Percentiles rank a stretch among this genome's conserved stretches.
Evolutionary conservation across 2,329 filamentous ascomycete species (phyloP).

Genomic region (Diplodia scrobiculata): DNA sequence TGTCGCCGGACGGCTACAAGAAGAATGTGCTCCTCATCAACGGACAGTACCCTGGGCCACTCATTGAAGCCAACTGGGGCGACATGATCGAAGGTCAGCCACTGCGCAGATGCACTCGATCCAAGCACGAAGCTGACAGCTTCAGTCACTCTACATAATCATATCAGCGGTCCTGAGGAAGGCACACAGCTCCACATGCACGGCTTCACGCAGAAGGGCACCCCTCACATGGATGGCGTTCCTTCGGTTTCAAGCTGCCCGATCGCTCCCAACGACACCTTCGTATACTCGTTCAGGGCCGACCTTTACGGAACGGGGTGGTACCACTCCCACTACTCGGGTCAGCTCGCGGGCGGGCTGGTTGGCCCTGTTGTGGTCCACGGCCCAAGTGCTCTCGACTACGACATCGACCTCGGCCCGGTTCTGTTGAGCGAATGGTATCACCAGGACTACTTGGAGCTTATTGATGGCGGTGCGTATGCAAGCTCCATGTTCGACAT

Average conservation of each 20-base stretch:
- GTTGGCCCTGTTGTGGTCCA: slow-evolving; percentile 38
- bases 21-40: slow-evolving; percentile 39
- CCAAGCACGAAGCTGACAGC: slow-evolving; percentile 8
- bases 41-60: slow-evolving; percentile 40
- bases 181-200: slow-evolving; percentile 43
- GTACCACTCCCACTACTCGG: slow-evolving; percentile 35
- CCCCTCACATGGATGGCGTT: slow-evolving; percentile 43
- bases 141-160: slow-evolving; percentile 13
- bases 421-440: slow-evolving; percentile 45
- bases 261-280: slow-evolving; percentile 39
- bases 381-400: slow-evolving; percentile 34
- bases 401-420: slow-evolving; percentile 39
- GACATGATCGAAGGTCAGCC: slow-evolving; percentile 37
- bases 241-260: slow-evolving; percentile 43
- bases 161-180: slow-evolving; percentile 31
- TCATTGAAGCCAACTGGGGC: slow-evolving; percentile 41
- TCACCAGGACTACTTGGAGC: slow-evolving; percentile 41
- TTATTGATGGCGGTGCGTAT: slow-evolving; percentile 8
- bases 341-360: slow-evolving; percentile 37
- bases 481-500: background rate
- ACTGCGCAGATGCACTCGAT: too few relatives aligned
- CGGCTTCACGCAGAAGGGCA: slow-evolving; percentile 39
- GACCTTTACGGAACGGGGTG: slow-evolving; percentile 41
- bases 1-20: slow-evolving; percentile 37
- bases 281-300: slow-evolving; percentile 37